Evolutionary conservation across 208 protist species (phyloP).

Genomic region (Crithidia expoeki): DNA sequence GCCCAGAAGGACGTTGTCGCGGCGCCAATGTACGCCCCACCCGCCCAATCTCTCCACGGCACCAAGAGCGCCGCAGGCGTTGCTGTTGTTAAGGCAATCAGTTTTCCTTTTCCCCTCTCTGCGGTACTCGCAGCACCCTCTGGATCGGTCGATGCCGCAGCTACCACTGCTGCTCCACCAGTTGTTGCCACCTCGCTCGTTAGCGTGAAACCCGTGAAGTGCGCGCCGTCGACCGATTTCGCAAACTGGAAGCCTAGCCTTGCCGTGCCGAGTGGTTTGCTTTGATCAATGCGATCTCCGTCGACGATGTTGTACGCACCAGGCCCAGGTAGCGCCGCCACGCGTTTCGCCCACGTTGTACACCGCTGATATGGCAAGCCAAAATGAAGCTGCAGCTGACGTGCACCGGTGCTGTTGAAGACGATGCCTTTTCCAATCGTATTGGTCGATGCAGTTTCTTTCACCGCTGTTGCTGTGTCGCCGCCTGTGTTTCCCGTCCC

Average conservation of each 20-base stretch:
- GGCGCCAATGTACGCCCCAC: constrained; percentile 33
- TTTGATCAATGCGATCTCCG: constrained; percentile 26
- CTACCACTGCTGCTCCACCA: not conserved
- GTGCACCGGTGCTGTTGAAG: constrained; percentile 27
- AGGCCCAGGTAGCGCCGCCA: constrained; percentile 33
- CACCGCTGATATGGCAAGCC: constrained; percentile 18
- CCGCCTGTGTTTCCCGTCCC: not conserved
- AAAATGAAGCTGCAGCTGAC: constrained; percentile 33
- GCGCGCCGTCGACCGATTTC: constrained; percentile 24
- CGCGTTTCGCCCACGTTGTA: constrained; percentile 23
- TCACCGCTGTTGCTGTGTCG: not conserved
- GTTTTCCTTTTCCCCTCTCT: not conserved
- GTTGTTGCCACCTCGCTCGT: not conserved
- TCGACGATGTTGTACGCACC: constrained; percentile 41
- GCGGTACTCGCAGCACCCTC: not conserved
- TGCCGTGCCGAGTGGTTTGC: constrained; percentile 15
- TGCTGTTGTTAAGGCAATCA: not conserved
- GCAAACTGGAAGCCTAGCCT: constrained; percentile 22
- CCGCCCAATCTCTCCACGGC: constrained; percentile 36
- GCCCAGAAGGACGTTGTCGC: constrained; percentile 25
- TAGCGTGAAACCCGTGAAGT: constrained; percentile 8
- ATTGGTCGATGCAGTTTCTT: not conserved
- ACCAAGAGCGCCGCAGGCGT: constrained; percentile 7
- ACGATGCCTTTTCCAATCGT: constrained; percentile 16
- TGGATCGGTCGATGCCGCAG: not conserved